Conservation (phyloP, 2,329 filamentous ascomycete species). For the Elsinoe batatas region DNA sequence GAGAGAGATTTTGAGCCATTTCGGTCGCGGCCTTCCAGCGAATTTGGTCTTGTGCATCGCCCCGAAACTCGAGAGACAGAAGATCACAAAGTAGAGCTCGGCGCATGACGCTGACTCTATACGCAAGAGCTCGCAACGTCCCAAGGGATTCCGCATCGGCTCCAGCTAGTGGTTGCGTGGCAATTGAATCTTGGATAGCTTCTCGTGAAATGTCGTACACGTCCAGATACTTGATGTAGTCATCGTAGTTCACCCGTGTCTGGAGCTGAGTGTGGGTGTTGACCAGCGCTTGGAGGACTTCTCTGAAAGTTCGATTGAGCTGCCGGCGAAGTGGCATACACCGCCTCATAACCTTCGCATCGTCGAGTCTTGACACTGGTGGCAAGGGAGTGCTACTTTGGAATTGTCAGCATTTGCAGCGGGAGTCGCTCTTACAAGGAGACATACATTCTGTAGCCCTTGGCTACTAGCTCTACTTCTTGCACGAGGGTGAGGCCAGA, state of each 20-base stretch:
- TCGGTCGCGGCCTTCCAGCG: conserved; percentile 73
- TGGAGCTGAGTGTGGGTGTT: conserved; percentile 60
- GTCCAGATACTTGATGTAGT: conserved; percentile 87
- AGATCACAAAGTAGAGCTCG: conserved; percentile 85
- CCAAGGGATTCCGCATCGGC: conserved; percentile 73
- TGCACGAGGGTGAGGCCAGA: conserved; percentile 75
- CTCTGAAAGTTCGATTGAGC: conserved; percentile 59
- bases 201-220: conserved; percentile 41
- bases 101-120: conserved; percentile 67
- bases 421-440: conserved; percentile 1
- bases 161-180: conserved; percentile 45
- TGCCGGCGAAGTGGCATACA: conserved; percentile 70
- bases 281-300: conserved; percentile 61
- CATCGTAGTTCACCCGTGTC: conserved; percentile 64
- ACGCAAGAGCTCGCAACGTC: conserved; percentile 54
- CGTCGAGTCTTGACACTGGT: conserved; percentile 85
- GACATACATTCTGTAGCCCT: conserved; percentile 73
- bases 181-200: conserved; percentile 44
- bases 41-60: conserved; percentile 63
- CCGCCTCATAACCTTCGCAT: conserved; percentile 57
- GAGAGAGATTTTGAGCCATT: conserved; percentile 57
- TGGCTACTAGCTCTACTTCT: conserved; percentile 89
- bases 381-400: conserved; percentile 74
- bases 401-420: conserved; percentile 18
- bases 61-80: conserved; percentile 73